phyloP scores from a whole-genome alignment of 139 green algal species.

The Chlorella vulgaris region DNA sequence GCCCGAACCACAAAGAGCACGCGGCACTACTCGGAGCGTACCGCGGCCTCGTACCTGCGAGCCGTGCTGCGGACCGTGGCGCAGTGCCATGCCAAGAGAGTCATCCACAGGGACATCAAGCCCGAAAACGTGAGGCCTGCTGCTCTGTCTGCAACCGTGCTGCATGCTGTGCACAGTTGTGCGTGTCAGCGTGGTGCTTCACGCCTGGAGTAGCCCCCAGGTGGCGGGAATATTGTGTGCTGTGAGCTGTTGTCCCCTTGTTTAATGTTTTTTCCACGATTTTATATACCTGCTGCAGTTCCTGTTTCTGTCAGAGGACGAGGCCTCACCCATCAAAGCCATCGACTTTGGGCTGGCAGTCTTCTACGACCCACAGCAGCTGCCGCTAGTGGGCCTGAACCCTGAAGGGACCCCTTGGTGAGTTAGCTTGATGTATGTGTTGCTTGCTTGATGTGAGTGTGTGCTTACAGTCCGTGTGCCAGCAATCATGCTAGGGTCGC shows the following conservation, averaged over 20 bases:
- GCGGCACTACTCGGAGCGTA: conserved; percentile 46
- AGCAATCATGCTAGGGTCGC: not conserved
- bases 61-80: conserved; percentile 52
- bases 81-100: conserved; percentile 48
- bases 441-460: too few relatives aligned
- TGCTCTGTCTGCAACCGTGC: too few relatives aligned
- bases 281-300: conserved; percentile 48
- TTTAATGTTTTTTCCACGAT: too few relatives aligned
- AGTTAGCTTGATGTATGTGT: not conserved
- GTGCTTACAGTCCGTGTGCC: too few relatives aligned
- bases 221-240: too few relatives aligned
- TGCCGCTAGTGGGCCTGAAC: conserved; percentile 75
- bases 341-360: conserved; percentile 63
- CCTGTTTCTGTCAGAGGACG: conserved; percentile 40
- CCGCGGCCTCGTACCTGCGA: conserved; percentile 47
- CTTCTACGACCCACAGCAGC: conserved; percentile 39
- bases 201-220: too few relatives aligned
- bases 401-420: conserved; percentile 87
- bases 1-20: conserved; percentile 14
- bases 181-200: too few relatives aligned
- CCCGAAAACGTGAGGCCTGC: conserved; percentile 24
- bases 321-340: conserved; percentile 51
- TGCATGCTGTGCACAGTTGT: too few relatives aligned
- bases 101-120: conserved; percentile 62
- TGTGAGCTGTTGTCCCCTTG: too few relatives aligned